Conservation (phyloP, 2,329 filamentous ascomycete species). For the Neoscytalidium dimidiatum region DNA sequence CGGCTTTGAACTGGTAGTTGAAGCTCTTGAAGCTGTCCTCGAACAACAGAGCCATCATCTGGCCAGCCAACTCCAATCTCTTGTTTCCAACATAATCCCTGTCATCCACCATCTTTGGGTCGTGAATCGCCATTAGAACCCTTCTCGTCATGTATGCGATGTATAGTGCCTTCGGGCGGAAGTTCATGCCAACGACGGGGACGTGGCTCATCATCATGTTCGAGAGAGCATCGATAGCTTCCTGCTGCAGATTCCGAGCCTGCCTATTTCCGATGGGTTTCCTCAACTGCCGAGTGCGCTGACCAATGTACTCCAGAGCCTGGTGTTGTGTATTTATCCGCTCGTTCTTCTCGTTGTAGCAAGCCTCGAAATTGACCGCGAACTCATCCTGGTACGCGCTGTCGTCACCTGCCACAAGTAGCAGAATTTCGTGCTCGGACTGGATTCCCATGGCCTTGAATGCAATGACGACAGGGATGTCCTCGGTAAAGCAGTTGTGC, state of each 20-base stretch:
- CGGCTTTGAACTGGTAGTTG: slow-evolving; percentile 82
- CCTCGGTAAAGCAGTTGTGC: slow-evolving; percentile 91
- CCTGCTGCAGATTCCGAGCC: slow-evolving; percentile 77
- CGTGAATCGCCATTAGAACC: slow-evolving; percentile 90
- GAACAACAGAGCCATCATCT: slow-evolving; percentile 89
- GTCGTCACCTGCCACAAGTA: slow-evolving; percentile 86
- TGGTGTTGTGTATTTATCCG: slow-evolving; percentile 87
- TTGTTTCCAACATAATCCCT: slow-evolving; percentile 99
- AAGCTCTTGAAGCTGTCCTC: slow-evolving; percentile 99
- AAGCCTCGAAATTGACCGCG: slow-evolving; percentile 91
- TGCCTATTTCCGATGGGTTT: slow-evolving; percentile 58
- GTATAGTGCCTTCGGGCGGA: slow-evolving; percentile 95
- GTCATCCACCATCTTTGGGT: slow-evolving; percentile 88
- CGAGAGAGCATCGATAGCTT: slow-evolving; percentile 88
- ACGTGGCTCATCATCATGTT: slow-evolving; percentile 95
- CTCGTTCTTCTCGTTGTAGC: slow-evolving; percentile 66
- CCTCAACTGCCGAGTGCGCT: slow-evolving; percentile 83
- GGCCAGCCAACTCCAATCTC: slow-evolving; percentile 88
- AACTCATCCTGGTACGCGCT: slow-evolving; percentile 92
- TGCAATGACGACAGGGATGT: slow-evolving; percentile 91
- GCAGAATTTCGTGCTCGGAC: slow-evolving; percentile 91
- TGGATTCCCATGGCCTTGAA: slow-evolving; percentile 92
- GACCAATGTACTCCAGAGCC: slow-evolving; percentile 88
- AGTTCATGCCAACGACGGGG: slow-evolving; percentile 86
- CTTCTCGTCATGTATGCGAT: slow-evolving; percentile 97